Percentiles rank a stretch among this genome's conserved stretches.
Conservation (phyloP, 2,329 filamentous ascomycete genomes). For the Phialocephala sp. region DNA sequence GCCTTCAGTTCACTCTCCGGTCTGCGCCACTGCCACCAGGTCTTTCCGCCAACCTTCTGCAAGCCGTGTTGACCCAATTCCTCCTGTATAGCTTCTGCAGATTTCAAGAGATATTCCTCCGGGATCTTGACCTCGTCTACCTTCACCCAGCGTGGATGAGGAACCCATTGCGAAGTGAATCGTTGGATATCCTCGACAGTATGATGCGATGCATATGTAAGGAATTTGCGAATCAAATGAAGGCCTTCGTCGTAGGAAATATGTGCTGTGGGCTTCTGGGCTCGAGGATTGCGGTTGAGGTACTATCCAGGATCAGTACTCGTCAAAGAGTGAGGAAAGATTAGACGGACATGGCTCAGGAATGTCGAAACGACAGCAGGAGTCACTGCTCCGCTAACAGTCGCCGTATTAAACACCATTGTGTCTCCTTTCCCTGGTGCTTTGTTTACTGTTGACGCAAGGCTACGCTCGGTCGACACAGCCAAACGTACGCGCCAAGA, state of each 20-base stretch:
- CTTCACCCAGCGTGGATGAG: constrained; percentile 85
- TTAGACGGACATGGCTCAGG: constrained; percentile 75
- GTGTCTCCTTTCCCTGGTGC: constrained; percentile 10
- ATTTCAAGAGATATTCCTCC: constrained; percentile 63
- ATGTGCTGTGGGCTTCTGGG: constrained; percentile 83
- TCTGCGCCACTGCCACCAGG: constrained; percentile 90
- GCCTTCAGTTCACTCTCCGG: constrained; percentile 71
- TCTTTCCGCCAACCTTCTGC: constrained; percentile 75
- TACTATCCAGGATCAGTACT: constrained; percentile 60
- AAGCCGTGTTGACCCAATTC: constrained; percentile 82
- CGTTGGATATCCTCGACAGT: constrained; percentile 92
- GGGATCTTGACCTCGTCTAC: constrained; percentile 72
- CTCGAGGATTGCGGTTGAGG: constrained; percentile 76
- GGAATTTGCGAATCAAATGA: constrained; percentile 83
- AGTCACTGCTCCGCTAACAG: constrained; percentile 82
- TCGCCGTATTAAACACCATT: constrained; percentile 72
- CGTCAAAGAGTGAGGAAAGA: constrained; percentile 3
- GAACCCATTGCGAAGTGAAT: constrained; percentile 92
- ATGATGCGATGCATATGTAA: constrained; percentile 83
- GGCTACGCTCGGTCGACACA: not conserved
- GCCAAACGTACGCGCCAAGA: constrained; percentile 7
- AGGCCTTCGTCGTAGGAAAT: constrained; percentile 95
- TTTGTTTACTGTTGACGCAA: not conserved
- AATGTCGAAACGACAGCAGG: constrained; percentile 88
- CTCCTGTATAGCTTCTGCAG: constrained; percentile 70